Evolutionary conservation across 1,284 basidiomycete species (phyloP).

Genomic region (Pascua guehoae): DNA sequence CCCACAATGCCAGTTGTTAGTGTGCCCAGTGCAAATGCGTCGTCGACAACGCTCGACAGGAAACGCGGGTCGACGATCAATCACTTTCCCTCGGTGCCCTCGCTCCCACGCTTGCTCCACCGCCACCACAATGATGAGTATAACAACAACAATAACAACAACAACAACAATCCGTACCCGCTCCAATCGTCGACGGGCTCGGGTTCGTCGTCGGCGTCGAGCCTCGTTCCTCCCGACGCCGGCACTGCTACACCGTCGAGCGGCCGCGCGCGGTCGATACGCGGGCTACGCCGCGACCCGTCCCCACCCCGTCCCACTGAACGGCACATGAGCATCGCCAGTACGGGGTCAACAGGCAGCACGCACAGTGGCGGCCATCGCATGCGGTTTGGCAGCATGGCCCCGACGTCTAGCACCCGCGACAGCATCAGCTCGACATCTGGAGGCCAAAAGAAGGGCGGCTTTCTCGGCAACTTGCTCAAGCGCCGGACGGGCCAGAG

Average conservation of each 20-base stretch:
- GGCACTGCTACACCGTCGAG: slow-evolving; percentile 7
- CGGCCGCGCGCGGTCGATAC: not conserved
- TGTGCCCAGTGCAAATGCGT: slow-evolving; percentile 1
- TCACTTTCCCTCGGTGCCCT: slow-evolving; percentile 32
- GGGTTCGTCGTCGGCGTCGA: slow-evolving; percentile 8
- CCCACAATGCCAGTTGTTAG: not conserved
- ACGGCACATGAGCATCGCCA: not conserved
- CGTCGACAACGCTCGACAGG: slow-evolving; percentile 5
- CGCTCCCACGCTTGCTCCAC: slow-evolving; percentile 20
- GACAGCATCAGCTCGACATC: slow-evolving; percentile 3
- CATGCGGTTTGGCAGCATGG: slow-evolving; percentile 26
- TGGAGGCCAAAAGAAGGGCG: slow-evolving; percentile 28
- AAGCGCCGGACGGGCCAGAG: slow-evolving; percentile 7
- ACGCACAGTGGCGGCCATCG: not conserved
- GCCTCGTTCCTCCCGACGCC: slow-evolving; percentile 3
- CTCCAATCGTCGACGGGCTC: slow-evolving; percentile 1
- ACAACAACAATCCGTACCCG: slow-evolving; percentile 2
- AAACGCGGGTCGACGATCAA: slow-evolving; percentile 17
- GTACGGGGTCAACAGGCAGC: not conserved
- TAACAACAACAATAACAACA: not conserved
- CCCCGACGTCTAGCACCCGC: slow-evolving; percentile 2
- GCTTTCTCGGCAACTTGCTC: slow-evolving; percentile 29
- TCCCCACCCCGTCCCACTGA: not conserved
- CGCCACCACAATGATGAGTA: slow-evolving; percentile 16
- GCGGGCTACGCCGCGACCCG: not conserved